phyloP scores from a whole-genome alignment of 2,329 filamentous ascomycete species.

The Penicillium sp. region DNA sequence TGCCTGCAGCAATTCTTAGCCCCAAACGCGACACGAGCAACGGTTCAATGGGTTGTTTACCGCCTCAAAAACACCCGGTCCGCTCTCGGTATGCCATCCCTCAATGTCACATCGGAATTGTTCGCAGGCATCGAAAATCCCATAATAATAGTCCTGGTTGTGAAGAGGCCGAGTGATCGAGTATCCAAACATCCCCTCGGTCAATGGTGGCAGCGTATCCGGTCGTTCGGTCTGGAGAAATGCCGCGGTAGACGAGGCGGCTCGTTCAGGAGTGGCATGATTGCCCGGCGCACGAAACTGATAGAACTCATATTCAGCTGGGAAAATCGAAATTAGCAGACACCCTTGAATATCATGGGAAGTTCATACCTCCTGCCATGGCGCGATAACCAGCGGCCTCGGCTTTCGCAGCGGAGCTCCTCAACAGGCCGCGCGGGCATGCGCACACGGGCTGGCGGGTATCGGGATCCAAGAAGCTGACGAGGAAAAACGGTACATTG shows the following conservation, averaged over 20 bases:
- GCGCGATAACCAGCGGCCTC: conserved; percentile 65
- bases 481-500: conserved; percentile 75
- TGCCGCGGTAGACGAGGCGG: conserved; percentile 62
- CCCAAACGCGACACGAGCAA: background rate
- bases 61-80: conserved; percentile 91
- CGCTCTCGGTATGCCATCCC: conserved; percentile 93
- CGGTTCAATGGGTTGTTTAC: conserved; percentile 40
- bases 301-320: conserved; percentile 94
- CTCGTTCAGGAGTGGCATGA: conserved; percentile 48
- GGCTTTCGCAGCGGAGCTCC: conserved; percentile 61
- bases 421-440: conserved; percentile 72
- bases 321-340: no score
- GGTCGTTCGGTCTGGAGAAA: conserved; percentile 70
- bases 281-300: conserved; percentile 67
- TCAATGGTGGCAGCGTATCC: conserved; percentile 67
- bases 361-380: conserved; percentile 73
- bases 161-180: conserved; percentile 79
- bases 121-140: conserved; percentile 57
- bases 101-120: conserved; percentile 77
- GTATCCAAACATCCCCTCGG: conserved; percentile 95
- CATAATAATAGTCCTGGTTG: conserved; percentile 90
- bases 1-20: conserved; percentile 43
- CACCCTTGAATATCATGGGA: no score
- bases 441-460: conserved; percentile 64
- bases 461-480: conserved; percentile 78